Percentiles rank a stretch among this genome's conserved stretches.
phyloP scores from a whole-genome alignment of 1,284 basidiomycete genomes.

The Mrakiaceae sp. region DNA sequence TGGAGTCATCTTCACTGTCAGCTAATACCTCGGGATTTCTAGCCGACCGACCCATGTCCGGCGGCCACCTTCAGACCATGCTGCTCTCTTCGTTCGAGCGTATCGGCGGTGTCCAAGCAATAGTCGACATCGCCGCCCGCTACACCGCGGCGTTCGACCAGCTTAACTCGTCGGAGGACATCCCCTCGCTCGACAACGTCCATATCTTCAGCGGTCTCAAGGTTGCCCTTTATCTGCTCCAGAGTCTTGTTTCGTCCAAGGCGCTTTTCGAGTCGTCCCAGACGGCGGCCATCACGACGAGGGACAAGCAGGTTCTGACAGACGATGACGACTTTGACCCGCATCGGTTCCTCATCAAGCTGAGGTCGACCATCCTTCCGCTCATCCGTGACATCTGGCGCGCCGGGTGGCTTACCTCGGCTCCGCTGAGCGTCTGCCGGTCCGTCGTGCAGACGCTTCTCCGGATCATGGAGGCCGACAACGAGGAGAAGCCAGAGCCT shows the following conservation, averaged over 20 bases:
- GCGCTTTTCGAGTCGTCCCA: slow-evolving; percentile 76
- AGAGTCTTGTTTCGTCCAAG: slow-evolving; percentile 64
- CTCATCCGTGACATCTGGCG: slow-evolving; percentile 64
- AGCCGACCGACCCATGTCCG: slow-evolving; percentile 55
- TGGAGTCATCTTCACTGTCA: not conserved
- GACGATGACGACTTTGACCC: slow-evolving; percentile 58
- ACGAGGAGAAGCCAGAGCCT: slow-evolving; percentile 47
- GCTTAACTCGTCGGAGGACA: slow-evolving; percentile 2
- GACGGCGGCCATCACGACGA: slow-evolving; percentile 57
- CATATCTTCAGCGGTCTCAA: slow-evolving; percentile 72
- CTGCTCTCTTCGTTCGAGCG: slow-evolving; percentile 64
- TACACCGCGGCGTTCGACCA: slow-evolving; percentile 49
- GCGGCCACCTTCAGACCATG: slow-evolving; percentile 69
- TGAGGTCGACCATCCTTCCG: slow-evolving; percentile 62
- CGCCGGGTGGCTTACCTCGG: slow-evolving; percentile 65
- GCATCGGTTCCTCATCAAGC: slow-evolving; percentile 69
- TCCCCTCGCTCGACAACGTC: slow-evolving; percentile 28
- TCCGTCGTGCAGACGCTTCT: slow-evolving; percentile 66
- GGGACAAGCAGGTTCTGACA: slow-evolving; percentile 25
- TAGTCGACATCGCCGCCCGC: slow-evolving; percentile 50
- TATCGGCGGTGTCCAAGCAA: slow-evolving; percentile 56
- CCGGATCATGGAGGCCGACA: slow-evolving; percentile 69
- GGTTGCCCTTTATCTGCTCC: slow-evolving; percentile 65
- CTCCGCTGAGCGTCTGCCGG: slow-evolving; percentile 61
- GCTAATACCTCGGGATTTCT: not conserved